These are phyloP conservation scores for Ustilago bromivora DNA, from an alignment of 1,284 basidiomycete genomes.

Conservation along the genomic window DNA sequence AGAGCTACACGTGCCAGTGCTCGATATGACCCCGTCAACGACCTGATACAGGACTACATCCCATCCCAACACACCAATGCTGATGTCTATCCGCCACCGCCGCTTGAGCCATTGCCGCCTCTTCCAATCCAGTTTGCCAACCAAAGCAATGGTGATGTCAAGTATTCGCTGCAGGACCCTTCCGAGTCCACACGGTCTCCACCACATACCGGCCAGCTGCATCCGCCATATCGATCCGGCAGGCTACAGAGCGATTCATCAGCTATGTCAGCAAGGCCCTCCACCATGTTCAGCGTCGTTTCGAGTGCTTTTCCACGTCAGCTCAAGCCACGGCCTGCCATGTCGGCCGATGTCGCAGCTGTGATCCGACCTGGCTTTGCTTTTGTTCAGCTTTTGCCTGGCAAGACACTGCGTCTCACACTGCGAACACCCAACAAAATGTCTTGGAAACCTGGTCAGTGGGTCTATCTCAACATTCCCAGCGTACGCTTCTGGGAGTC, in stretches of 20 bases:
- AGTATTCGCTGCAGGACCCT: slow-evolving; percentile 30
- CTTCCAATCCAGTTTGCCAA: slow-evolving; percentile 31
- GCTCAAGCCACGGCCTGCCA: slow-evolving; percentile 52
- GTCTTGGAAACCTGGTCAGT: slow-evolving; percentile 82
- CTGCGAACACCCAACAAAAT: slow-evolving; percentile 74
- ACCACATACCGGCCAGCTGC: neutral
- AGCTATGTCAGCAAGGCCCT: slow-evolving; percentile 27
- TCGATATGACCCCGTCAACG: slow-evolving; percentile 54
- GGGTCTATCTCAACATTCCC: slow-evolving; percentile 81
- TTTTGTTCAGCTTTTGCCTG: slow-evolving; percentile 82
- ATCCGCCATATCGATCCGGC: slow-evolving; percentile 13
- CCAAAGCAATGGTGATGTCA: slow-evolving; percentile 14
- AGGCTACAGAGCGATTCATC: slow-evolving; percentile 24
- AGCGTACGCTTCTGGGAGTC: slow-evolving; percentile 77
- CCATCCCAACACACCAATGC: slow-evolving; percentile 24
- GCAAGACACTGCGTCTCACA: slow-evolving; percentile 80
- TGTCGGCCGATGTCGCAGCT: slow-evolving; percentile 61
- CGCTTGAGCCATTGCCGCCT: slow-evolving; percentile 25
- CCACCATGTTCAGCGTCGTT: slow-evolving; percentile 38
- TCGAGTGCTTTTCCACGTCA: slow-evolving; percentile 23
- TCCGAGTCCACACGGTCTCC: slow-evolving; percentile 15
- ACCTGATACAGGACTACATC: slow-evolving; percentile 55
- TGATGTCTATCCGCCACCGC: slow-evolving; percentile 40
- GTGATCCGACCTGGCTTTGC: slow-evolving; percentile 75
- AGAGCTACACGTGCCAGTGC: slow-evolving; percentile 42